A percentile compares a stretch with the other conserved stretches of the same genome.
phyloP scores from a whole-genome alignment of 345 rosid species.

The Trapa incisa region DNA sequence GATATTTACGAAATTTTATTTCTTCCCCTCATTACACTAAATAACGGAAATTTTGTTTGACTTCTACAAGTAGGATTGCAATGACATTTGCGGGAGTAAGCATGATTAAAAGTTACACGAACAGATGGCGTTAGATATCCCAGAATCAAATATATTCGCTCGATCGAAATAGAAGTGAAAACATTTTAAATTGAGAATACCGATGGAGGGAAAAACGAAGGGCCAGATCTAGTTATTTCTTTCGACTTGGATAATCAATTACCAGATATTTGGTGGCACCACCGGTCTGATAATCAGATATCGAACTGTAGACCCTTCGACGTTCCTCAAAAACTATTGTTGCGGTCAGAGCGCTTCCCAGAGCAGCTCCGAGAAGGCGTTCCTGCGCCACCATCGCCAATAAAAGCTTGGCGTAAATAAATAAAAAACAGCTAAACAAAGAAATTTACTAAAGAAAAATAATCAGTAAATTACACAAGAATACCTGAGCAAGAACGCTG shows the following conservation, averaged over 20 bases:
- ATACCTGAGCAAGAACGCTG: constrained; percentile 55
- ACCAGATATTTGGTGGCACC: constrained; percentile 43
- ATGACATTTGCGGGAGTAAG: neutral
- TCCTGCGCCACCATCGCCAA: constrained; percentile 23
- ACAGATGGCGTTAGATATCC: neutral
- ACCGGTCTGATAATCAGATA: constrained; percentile 26
- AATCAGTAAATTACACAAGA: neutral
- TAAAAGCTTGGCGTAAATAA: neutral
- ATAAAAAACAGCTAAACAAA: neutral
- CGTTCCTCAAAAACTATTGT: constrained; percentile 59
- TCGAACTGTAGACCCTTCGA: constrained; percentile 42
- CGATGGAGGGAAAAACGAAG: neutral
- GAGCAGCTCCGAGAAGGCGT: constrained; percentile 67
- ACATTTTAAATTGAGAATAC: neutral
- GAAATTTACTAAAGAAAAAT: neutral
- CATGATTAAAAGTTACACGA: neutral
- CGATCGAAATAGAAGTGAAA: neutral
- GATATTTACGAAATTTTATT: neutral
- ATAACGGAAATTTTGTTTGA: neutral
- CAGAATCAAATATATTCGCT: neutral
- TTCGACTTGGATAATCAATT: neutral
- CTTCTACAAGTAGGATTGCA: neutral
- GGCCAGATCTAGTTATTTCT: neutral
- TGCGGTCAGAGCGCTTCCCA: constrained; percentile 52
- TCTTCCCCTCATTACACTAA: neutral